Base-by-base conservation (phyloP, 2,329 filamentous ascomycete species). In the Pseudocercospora pini-densiflorae region DNA sequence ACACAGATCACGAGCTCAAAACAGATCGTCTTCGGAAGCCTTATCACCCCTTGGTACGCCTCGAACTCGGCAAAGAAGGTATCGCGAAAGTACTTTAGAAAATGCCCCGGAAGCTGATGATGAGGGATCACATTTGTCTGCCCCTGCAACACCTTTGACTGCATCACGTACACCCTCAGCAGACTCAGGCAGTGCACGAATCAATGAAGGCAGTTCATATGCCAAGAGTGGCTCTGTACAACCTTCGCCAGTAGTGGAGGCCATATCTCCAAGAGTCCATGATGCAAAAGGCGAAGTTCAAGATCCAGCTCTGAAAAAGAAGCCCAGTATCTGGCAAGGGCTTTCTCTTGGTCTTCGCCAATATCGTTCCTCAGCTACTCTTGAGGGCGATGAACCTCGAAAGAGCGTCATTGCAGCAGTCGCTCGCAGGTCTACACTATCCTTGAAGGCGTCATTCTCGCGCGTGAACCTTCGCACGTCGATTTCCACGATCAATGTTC, bases 21-120 rank as follows among this genome's bases (percentile, higher is more conserved):
- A 65, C 23, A 54, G 68, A 63, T 72, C 70, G 7, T 72, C 70
- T 9, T 72, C 70, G 5, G 70, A 72, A 33, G 66, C 66, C 19
- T 47, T 70, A 14, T 72, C 70, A 10, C 70, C 70, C 1, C 64
- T 63, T n/a, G 54, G 64, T 8, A 66, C 58, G 12, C 58, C 67
- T 8, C 62, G 64, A 19, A 23, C 21, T 9, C 49, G 59, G 23
- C 59, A 58, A 19, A 64, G 36, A 27, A 19, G 19, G 9, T 10
- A 59, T 12, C 23, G 62, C 8, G 61, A 60, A 27, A 59, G 45
- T 16, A 67, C 55, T 14, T 36, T 59, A 51, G 66, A 64, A 16
- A 51, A 64, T 57, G 21, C 61, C 1, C 29, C 53, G 14, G 64
- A 53, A 14, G 63, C 64, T 10, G n/a, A 24, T 24, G 51, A 43